Evolutionary conservation across 2,329 filamentous ascomycete genomes (phyloP), one percentile per base, ranked within the genome.

Genomic region (Claviceps africana): DNA sequence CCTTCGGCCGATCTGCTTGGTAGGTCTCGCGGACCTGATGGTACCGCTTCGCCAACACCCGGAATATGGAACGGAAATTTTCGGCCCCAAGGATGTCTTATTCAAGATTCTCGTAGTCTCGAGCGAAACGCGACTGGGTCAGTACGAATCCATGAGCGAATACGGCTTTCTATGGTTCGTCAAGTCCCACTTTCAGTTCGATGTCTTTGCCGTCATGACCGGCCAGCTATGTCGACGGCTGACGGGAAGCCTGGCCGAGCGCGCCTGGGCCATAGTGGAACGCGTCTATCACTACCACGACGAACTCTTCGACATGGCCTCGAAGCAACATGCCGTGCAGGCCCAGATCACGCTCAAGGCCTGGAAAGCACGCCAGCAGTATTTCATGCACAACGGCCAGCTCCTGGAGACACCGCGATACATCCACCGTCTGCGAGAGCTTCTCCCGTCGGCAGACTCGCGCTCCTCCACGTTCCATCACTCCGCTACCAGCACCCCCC

Each of bases 81-180:
- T 70, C 35, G 70, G 68, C 21, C 63, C 69, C 21, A 71, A 72
- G 46, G 77, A 81, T 59, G 76, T 77, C 51, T 64, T 79, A 8
- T 81, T 81, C 67, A 75, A 75, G 58, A 65, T 80, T 15, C 69
- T 77, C 1, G 58, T 81, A 22, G 67, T 70, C 43, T 66, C 71
- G 30, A 67, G 72, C 19, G 74, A 78, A 57, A 70, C 76, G 55
- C 72, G 72, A 51, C 61, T 72, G 10, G 64, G 65, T 9, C 64
- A 73, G 13, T 76, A 76, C 56, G 61, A 68, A 28, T 60, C 67
- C 2, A 65, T 73, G 56, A 63, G 65, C 19, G 65, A 70, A 25
- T 68, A 66, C 0, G 73, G 74, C 1, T 81, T 79, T 59, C 58
- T 75, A 11, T 82, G 78, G 78, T 79, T 75, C 56, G 67, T 73